phyloP scores from a whole-genome alignment of 768 basidiomycete genomes.

The Pleurotus tuoliensis region DNA sequence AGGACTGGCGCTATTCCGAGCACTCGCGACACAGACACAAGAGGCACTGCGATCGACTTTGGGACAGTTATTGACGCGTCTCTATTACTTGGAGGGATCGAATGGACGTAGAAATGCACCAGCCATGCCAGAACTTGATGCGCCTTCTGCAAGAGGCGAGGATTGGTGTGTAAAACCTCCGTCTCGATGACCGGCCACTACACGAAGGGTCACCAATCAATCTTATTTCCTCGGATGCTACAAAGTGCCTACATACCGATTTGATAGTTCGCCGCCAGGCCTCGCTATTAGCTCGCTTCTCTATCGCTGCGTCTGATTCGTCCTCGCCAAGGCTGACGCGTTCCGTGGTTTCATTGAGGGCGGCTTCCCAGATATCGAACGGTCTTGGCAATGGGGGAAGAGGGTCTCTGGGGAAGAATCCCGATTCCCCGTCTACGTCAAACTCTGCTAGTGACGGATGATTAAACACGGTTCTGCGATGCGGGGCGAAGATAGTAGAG shows the following conservation, averaged over 20 bases:
- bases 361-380: slow-evolving; percentile 71
- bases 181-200: slow-evolving; percentile 75
- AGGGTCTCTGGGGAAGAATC: slow-evolving; percentile 77
- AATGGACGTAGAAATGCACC: slow-evolving; percentile 88
- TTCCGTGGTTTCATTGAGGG: slow-evolving; percentile 49
- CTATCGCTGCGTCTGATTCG: slow-evolving; percentile 39
- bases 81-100: slow-evolving; percentile 43
- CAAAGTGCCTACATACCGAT: slow-evolving; percentile 42
- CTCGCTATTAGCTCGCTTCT: slow-evolving; percentile 52
- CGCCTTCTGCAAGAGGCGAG: slow-evolving; percentile 72
- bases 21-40: slow-evolving; percentile 67
- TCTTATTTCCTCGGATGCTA: not conserved
- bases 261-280: slow-evolving; percentile 64
- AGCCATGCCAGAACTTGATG: slow-evolving; percentile 90
- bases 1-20: slow-evolving; percentile 90
- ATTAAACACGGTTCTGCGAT: slow-evolving; percentile 25
- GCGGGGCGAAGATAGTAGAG: slow-evolving; percentile 31
- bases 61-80: slow-evolving; percentile 58
- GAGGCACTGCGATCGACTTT: slow-evolving; percentile 69
- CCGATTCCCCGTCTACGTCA: slow-evolving; percentile 60
- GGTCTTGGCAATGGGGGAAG: slow-evolving; percentile 49
- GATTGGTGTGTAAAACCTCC: slow-evolving; percentile 44
- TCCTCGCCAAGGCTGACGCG: slow-evolving; percentile 58
- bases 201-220: slow-evolving; percentile 5
- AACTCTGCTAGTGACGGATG: slow-evolving; percentile 42